Base-by-base conservation (phyloP, 371 early-diverging fungal genomes). In the Mucor piriformis region DNA sequence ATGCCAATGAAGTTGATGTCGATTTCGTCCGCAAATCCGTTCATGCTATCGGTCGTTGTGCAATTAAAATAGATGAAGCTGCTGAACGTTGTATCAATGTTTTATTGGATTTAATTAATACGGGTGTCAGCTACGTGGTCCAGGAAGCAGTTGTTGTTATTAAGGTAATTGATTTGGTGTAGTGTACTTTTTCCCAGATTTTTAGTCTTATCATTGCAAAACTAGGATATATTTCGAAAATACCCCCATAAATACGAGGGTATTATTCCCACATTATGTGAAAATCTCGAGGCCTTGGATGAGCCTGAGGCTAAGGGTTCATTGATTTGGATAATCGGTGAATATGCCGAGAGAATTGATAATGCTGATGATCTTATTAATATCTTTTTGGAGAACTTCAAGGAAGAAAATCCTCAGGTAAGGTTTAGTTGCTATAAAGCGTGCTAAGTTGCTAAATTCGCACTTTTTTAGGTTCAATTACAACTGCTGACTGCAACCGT, bases 271-370 rank as follows among this genome's bases (percentile, higher is more conserved):
- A 84, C 88, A 0, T 80, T 98, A 10, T 95, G 97, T 71, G 92
- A 95, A 61, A 91, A 93, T 69, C 73, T 95, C 50, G 97, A 96
- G 50, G 79, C 78, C 11, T 70, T 96, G 59, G 94, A 94, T 69
- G 96, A 95, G 63, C 95, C 97, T 1, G 95, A 94, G 46, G 96
- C 98, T 12, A 94, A 93, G 61, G 90, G 93, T 1, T 89, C 95
- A 4, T 74, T 96, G 73, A 91, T 97, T 64, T 97, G 96, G 97
- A 95, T 96, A 59, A 83, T 98, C 72, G 99, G 99, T 54, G 94
- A 98, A 73, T 95, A 97, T 68, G 93, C 95, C 3, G 95, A 95
- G 62, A 78, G 91, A 29, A 92, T 96, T 53, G 91, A 90, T 24
- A 94, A 95, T 64, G 89, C 95, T 0, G 82, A 83, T 54, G 94